Conservation (phyloP, 1,284 basidiomycete genomes). For the Macrocybe sp. region DNA sequence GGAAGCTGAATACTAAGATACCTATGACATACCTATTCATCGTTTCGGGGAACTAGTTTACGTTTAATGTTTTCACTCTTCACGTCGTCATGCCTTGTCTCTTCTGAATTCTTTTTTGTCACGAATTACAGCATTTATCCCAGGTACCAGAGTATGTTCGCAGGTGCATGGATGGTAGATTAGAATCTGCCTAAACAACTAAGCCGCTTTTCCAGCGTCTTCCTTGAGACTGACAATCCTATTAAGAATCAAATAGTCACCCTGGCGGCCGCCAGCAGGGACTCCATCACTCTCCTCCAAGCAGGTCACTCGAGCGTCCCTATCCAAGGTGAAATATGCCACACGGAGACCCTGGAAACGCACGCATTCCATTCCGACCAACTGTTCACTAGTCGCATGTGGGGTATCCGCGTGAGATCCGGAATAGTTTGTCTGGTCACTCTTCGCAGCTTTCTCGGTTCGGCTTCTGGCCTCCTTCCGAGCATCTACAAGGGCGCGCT, state of each 20-base stretch:
- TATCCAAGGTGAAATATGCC: conserved; percentile 94
- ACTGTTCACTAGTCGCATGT: conserved; percentile 71
- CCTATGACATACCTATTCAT: conserved; percentile 8
- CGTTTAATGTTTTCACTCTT: conserved; percentile 21
- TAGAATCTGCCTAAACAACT: background rate
- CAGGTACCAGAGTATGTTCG: background rate
- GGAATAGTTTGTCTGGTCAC: conserved; percentile 31
- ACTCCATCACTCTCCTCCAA: conserved; percentile 50
- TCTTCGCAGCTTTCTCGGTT: conserved; percentile 58
- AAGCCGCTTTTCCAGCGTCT: conserved; percentile 77
- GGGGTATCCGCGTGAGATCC: conserved; percentile 50
- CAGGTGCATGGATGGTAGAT: background rate
- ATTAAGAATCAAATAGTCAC: conserved; percentile 85
- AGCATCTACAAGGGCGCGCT: conserved; percentile 63
- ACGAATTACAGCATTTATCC: background rate
- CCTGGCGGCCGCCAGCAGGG: conserved; percentile 45
- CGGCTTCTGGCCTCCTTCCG: conserved; percentile 61
- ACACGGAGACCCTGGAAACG: conserved; percentile 96
- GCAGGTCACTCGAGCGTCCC: conserved; percentile 67
- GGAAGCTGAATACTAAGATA: conserved; percentile 41
- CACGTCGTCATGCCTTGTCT: conserved; percentile 20
- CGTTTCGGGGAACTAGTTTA: conserved; percentile 14
- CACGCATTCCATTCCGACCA: conserved; percentile 90
- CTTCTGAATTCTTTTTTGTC: conserved; percentile 12
- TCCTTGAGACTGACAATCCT: conserved; percentile 95